Evolutionary conservation across 139 green algal species (phyloP), one percentile per base, ranked within the genome.

Genomic region (Zygnema cylindricum): DNA sequence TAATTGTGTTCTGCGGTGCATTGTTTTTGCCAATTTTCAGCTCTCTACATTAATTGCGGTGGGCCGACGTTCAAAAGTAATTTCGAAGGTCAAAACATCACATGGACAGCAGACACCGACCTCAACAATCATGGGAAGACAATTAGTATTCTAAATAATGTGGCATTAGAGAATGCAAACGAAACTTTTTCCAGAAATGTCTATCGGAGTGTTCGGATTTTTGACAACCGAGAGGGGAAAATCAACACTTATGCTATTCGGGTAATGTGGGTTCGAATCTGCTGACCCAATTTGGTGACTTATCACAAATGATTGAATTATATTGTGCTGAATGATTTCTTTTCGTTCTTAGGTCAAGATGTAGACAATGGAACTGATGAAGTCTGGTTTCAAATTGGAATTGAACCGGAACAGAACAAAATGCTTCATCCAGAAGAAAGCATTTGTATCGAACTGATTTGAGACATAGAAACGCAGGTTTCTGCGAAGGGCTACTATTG

Each of bases 401-500:
- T 63, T 63, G 49, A n/a, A n/a, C n/a, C n/a, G n/a, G n/a, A n/a
- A n/a, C n/a, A n/a, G n/a, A n/a, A n/a, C n/a, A n/a, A n/a, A n/a
- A n/a, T n/a, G n/a, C n/a, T n/a, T n/a, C n/a, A n/a, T n/a, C n/a
- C n/a, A n/a, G n/a, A n/a, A n/a, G n/a, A n/a, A n/a, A n/a, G n/a
- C n/a, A n/a, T n/a, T n/a, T n/a, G n/a, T n/a, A n/a, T n/a, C n/a
- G n/a, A n/a, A n/a, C n/a, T n/a, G n/a, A n/a, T 63, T 63, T 63
- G 49, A 16, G 7, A 25, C 16, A 63, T 63, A 16, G 7, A 63
- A 63, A 63, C 83, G 0, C 82, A 82, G 23, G 82, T 87, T 39
- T 11, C 55, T 7, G 2, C 43, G 43, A 16, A 42, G 11, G 41
- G 25, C 0, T 87, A 82, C 82, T 87, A 87, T n/a, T 84, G 69